Evolutionary conservation across 2,329 filamentous ascomycete genomes (phyloP), one percentile per base, ranked within the genome.

Genomic region (Venturia effusa): DNA sequence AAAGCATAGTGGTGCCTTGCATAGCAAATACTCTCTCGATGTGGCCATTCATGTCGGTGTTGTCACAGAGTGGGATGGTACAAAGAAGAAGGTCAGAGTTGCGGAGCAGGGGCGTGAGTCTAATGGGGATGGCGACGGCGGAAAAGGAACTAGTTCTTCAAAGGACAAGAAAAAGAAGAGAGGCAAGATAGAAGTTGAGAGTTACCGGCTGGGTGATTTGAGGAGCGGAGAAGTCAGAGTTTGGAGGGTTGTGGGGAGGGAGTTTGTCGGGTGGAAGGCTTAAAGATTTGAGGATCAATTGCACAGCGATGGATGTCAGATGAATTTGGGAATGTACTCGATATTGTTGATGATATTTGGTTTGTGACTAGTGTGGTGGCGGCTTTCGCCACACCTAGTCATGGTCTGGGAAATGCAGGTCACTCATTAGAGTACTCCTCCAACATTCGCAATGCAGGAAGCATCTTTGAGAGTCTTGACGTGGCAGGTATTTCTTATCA

Each of bases 1-100:
- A 65, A 96, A 97, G 75, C 90, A 93, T 69, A 57, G 51, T 57
- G 94, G 65, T 8, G 63, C 94, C 1, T 92, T 99, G 89, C 92
- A 97, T 73, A 88, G 90, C 68, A 97, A 97, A 75, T 99, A 99
- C 75, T 87, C 82, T 60, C 80, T 85, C 62, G 94, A 99, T 69
- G 90, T 97, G 0, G 92, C 92, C 68, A 94, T 90, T 73, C 94
- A 99, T 71, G 93, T 97, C 0, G 94, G 84, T 1, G 79, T 99
- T 2, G 93, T 99, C 4, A 84, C 91, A 11, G 94, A 99, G 74
- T 99, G 94, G 94, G 94, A 99, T 74, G 94, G 94, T 3, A 96
- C 91, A 48, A 96, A 97, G 84, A 96, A 96, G 83, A 97, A 97
- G 81, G 88, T 99, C 32, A 81, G 92, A 34, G 92, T 88, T 1